These are phyloP conservation scores for Volvox africanus DNA, from an alignment of 139 green algal species.

Conservation along the genomic window DNA sequence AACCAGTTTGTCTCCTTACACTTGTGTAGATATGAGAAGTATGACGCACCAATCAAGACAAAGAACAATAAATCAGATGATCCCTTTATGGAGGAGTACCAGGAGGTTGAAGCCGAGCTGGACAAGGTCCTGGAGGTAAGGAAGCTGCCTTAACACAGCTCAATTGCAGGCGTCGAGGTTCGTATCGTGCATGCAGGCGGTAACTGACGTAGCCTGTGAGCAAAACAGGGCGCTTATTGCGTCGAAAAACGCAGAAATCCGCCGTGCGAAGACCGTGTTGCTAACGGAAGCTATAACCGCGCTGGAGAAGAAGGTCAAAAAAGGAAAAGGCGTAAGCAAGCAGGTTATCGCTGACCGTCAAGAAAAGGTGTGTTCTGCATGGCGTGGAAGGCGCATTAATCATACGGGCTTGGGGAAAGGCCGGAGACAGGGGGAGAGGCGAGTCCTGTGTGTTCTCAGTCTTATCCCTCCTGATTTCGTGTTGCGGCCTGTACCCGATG, in stretches of 20 bases:
- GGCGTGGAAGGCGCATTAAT: background rate
- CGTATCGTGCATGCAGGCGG: slow-evolving; percentile 69
- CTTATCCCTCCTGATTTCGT: no score
- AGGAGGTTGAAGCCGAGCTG: slow-evolving; percentile 69
- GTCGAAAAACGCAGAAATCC: slow-evolving; percentile 85
- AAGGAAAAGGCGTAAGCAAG: slow-evolving; percentile 75
- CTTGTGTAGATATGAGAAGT: slow-evolving; percentile 83
- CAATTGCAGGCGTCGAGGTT: background rate
- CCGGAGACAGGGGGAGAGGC: background rate
- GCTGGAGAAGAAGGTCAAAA: slow-evolving; percentile 70
- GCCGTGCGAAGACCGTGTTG: slow-evolving; percentile 71
- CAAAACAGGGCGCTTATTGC: slow-evolving; percentile 83
- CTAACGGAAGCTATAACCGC: slow-evolving; percentile 58
- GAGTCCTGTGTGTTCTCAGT: no score
- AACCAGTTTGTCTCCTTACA: background rate
- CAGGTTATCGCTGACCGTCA: slow-evolving; percentile 69
- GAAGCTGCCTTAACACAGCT: background rate
- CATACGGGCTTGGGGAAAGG: background rate
- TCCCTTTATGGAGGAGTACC: slow-evolving; percentile 78
- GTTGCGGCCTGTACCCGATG: background rate
- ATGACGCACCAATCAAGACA: slow-evolving; percentile 60
- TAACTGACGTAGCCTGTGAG: slow-evolving; percentile 73
- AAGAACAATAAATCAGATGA: slow-evolving; percentile 69
- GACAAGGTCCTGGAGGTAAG: slow-evolving; percentile 79
- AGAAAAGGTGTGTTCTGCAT: slow-evolving; percentile 46